Evolutionary conservation across 345 rosid species (phyloP).

Genomic region (Boechera divaricarpa): DNA sequence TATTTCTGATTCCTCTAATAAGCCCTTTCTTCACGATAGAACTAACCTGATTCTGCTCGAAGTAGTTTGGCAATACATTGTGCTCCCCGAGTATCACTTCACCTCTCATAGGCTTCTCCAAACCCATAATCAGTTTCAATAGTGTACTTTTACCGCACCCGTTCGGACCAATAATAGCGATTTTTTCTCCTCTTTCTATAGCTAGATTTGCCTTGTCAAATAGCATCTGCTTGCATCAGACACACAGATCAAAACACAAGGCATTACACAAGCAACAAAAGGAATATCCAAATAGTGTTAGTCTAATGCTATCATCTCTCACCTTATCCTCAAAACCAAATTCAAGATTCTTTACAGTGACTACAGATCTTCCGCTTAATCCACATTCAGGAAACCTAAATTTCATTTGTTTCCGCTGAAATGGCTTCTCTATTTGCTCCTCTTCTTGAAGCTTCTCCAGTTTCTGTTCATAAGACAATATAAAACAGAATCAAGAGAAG

Average conservation of each 20-base stretch:
- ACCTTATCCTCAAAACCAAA: slow-evolving; percentile 80
- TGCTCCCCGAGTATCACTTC: slow-evolving; percentile 78
- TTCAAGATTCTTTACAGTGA: slow-evolving; percentile 66
- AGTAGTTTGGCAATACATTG: slow-evolving; percentile 90
- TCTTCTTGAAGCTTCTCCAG: slow-evolving; percentile 76
- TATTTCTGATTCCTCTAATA: neutral
- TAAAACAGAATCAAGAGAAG: slow-evolving; percentile 5
- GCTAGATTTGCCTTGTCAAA: slow-evolving; percentile 68
- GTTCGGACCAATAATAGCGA: slow-evolving; percentile 90
- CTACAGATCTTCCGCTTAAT: slow-evolving; percentile 76
- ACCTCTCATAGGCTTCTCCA: slow-evolving; percentile 69
- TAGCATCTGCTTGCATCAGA: slow-evolving; percentile 53
- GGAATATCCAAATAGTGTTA: neutral
- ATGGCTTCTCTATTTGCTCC: slow-evolving; percentile 85
- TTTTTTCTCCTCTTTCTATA: slow-evolving; percentile 77
- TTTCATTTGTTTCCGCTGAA: slow-evolving; percentile 83
- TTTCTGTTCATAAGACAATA: slow-evolving; percentile 54
- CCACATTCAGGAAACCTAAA: slow-evolving; percentile 90
- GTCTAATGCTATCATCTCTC: slow-evolving; percentile 34
- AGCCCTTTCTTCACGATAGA: neutral
- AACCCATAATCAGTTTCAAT: slow-evolving; percentile 78
- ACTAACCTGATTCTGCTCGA: slow-evolving; percentile 91
- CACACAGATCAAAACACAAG: slow-evolving; percentile 26
- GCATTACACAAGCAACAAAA: slow-evolving; percentile 6
- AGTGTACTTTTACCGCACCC: slow-evolving; percentile 96